Evolutionary conservation across 2,329 filamentous ascomycete species (phyloP), one percentile per base, ranked within the genome.

Genomic region (Exophiala mesophila): DNA sequence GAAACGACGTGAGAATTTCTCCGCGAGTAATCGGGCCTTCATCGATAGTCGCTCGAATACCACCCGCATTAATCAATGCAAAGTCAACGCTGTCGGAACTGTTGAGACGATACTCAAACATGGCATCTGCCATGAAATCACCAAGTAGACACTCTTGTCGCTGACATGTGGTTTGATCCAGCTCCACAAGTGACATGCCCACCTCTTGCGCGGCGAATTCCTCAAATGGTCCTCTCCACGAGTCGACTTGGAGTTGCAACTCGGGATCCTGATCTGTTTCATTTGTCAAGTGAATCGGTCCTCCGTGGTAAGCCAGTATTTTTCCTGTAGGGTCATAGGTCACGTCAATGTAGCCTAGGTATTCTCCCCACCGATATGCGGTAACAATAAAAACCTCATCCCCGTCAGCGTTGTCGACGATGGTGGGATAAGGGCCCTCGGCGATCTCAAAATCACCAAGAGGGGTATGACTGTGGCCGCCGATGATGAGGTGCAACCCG

Each of bases 351-450:
- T 36, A 41, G 39, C 39, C 39, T 5, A 41, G 21, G 16, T 41
- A 41, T 17, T 41, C 39, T 15, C 39, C 39, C 39, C 39, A 41
- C 4, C 39, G 39, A 20, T 41, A 41, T 13, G 39, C 39, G n/a
- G 39, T 41, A 4, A 41, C 39, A 15, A 41, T 36, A 20, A 41
- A 41, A 31, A 41, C 39, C 21, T 41, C 39, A 18, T 36, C 39
- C 29, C 30, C 39, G 12, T 41, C 33, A n/a, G 18, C 4, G 30
- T 36, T 41, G 28, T 41, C 26, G 17, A 35, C 39, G n/a, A 41
- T 41, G 18, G 39, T 41, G 9, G 39, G 39, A 26, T 41, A 41
- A 21, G 15, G 15, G 5, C 39, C 39, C 26, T 41, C 39, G 17
- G 39, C 39, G 17, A 17, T 30, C 21, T 41, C 39, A 15, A 21